Evolutionary conservation across 2,329 filamentous ascomycete species (phyloP), one percentile per base, ranked within the genome.

Genomic region (Diplocarpon mali): DNA sequence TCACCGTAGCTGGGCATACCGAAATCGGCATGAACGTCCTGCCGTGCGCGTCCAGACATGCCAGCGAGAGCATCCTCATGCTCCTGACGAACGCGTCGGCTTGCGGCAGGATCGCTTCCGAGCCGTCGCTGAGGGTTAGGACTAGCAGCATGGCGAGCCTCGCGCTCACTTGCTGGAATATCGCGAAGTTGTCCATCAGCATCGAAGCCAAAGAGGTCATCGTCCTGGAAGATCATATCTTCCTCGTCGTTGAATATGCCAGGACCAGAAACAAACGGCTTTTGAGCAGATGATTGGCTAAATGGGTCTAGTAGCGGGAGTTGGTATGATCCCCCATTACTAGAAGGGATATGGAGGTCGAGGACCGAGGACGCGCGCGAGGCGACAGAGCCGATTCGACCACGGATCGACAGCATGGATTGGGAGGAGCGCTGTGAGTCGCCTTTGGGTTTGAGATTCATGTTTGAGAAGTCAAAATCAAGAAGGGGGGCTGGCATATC

Each of bases 401-500:
- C 34, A 17, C 49, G 63, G 6, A 66, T 52, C 7, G 58, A 59
- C 38, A 67, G 36, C 57, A 57, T 57, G 24, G 53, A 53, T 41
- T 59, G 58, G n/a, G 57, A 54, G 20, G 57, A 60, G 11, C 52
- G 55, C 36, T 56, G 54, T 29, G 55, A 53, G 24, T 53, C 48
- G 28, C 49, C 16, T 50, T 44, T 38, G 13, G 30, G 42, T 13
- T 53, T 37, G 12, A 46, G 30, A 28, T 67, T 60, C 31, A 75
- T 60, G 2, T 64, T 61, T 10, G 65, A 64, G 13, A 79, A 58
- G 40, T 76, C 70, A 16, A 76, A 60, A 28, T 80, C 69, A 45
- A 83, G 69, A 1, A 72, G 67, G 1, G 80, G 76, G 20, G 87
- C 67, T 29, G 69, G 67, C 29, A 79, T 70, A 35, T 82, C 77